A percentile compares a stretch with the other conserved stretches of the same genome.
Evolutionary conservation across 139 green algal genomes (phyloP).

Genomic region (Picocystis salinarum): DNA sequence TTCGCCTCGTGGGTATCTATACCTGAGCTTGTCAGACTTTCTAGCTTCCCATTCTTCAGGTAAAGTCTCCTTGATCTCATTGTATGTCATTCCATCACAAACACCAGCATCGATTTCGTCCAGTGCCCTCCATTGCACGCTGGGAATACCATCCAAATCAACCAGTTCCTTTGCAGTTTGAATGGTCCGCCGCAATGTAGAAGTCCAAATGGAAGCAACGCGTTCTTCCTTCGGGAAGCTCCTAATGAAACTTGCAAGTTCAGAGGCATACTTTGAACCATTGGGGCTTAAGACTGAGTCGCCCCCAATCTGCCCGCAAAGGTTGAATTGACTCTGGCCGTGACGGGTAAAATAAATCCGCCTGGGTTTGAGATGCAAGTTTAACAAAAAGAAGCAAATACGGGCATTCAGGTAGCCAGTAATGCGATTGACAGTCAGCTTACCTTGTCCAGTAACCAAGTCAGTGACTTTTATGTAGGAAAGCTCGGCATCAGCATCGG

Average conservation of each 20-base stretch:
- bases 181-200: conserved; percentile 77
- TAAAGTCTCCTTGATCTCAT: conserved; percentile 44
- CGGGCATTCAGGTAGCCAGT: conserved; percentile 84
- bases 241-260: conserved; percentile 18
- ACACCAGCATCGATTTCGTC: conserved; percentile 64
- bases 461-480: conserved; percentile 97
- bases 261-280: conserved; percentile 48
- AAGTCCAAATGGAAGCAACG: conserved; percentile 81
- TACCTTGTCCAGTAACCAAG: conserved; percentile 56
- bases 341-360: conserved; percentile 73
- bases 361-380: conserved; percentile 35
- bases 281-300: conserved; percentile 39
- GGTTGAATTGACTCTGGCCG: conserved; percentile 69
- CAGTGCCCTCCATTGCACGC: conserved; percentile 76
- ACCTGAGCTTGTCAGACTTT: conserved; percentile 72
- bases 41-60: conserved; percentile 53
- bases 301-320: conserved; percentile 48
- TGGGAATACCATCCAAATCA: too few species aligned
- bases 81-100: conserved; percentile 75
- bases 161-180: conserved; percentile 60
- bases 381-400: conserved; percentile 91
- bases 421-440: conserved; percentile 91
- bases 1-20: conserved; percentile 73
- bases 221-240: neutral
- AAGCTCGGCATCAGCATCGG: conserved; percentile 41